Evolutionary conservation across 495 filamentous ascomycete genomes (phyloP).

Genomic region (Lichina pygmaea): DNA sequence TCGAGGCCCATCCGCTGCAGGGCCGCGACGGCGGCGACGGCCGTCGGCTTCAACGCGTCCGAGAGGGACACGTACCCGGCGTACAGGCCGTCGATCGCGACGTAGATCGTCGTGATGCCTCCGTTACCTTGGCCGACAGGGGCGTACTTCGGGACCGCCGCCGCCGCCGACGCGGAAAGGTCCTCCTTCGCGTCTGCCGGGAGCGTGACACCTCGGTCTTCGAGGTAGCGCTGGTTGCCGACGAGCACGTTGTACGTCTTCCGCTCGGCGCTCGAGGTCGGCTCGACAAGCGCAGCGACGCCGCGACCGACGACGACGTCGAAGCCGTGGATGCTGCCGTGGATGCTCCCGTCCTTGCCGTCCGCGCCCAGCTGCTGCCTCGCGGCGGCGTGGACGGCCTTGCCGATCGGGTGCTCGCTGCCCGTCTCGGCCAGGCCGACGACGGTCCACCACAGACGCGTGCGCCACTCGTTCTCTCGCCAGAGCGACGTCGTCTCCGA

Average conservation of each 20-base stretch:
- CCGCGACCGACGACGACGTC: conserved; percentile 63
- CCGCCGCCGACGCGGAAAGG: conserved; percentile 6
- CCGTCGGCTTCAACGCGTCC: conserved; percentile 74
- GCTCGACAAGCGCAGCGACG: conserved; percentile 58
- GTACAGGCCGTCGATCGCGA: conserved; percentile 59
- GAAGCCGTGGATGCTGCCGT: conserved; percentile 67
- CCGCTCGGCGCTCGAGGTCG: conserved; percentile 33
- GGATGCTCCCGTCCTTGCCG: conserved; percentile 41
- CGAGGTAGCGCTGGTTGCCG: conserved; percentile 56
- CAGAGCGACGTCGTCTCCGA: conserved; percentile 37
- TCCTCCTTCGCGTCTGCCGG: conserved; percentile 15
- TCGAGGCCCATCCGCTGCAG: conserved; percentile 62
- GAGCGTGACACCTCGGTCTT: conserved; percentile 35
- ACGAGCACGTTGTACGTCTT: conserved; percentile 52
- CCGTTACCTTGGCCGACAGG: no score
- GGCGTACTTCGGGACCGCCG: conserved; percentile 11
- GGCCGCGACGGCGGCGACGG: conserved; percentile 59
- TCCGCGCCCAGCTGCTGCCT: conserved; percentile 40
- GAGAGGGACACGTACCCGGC: conserved; percentile 58
- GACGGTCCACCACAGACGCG: conserved; percentile 74
- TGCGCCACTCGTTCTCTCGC: conserved; percentile 37
- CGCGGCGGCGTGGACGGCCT: conserved; percentile 49
- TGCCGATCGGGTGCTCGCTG: conserved; percentile 85
- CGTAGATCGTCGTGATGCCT: conserved; percentile 73
- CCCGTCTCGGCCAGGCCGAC: conserved; percentile 82